These are phyloP conservation scores for Ustilago shanxiensis DNA, from an alignment of 1,284 basidiomycete genomes.

Conservation along the genomic window DNA sequence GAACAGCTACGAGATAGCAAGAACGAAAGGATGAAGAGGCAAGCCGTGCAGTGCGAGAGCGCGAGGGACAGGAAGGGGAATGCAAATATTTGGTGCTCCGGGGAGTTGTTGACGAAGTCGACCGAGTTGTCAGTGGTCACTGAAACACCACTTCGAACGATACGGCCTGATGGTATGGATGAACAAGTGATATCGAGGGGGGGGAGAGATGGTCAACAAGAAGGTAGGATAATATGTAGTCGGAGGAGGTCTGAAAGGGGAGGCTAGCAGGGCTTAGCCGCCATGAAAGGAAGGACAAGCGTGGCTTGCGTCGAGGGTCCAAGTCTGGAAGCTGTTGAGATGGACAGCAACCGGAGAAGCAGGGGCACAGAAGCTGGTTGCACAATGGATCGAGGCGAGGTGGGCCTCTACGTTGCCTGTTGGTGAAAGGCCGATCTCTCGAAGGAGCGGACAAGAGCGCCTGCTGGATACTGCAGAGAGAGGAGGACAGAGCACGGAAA, in stretches of 20 bases:
- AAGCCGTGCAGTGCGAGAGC: background rate
- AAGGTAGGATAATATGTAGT: slow-evolving; percentile 31
- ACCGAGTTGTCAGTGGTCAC: slow-evolving; percentile 22
- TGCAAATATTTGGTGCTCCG: slow-evolving; percentile 1
- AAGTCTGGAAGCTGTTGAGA: background rate
- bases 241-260: slow-evolving; percentile 3
- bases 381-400: background rate
- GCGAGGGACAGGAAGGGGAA: background rate
- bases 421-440: background rate
- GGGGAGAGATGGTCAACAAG: slow-evolving; percentile 1
- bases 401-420: too few relatives aligned
- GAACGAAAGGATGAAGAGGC: background rate
- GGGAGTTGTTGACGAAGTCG: background rate
- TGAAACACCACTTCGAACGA: slow-evolving; percentile 27
- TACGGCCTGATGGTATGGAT: slow-evolving; percentile 17
- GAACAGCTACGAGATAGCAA: background rate
- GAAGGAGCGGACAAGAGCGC: background rate
- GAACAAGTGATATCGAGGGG: background rate
- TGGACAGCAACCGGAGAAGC: background rate
- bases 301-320: slow-evolving; percentile 8
- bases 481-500: background rate
- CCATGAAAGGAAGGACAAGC: background rate
- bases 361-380: background rate
- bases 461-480: background rate
- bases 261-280: background rate